A percentile compares a stretch with the other conserved stretches of the same genome.
These are phyloP conservation scores for Coemansia erecta DNA, from an alignment of 192 early-diverging fungal species.

Conservation along the genomic window DNA sequence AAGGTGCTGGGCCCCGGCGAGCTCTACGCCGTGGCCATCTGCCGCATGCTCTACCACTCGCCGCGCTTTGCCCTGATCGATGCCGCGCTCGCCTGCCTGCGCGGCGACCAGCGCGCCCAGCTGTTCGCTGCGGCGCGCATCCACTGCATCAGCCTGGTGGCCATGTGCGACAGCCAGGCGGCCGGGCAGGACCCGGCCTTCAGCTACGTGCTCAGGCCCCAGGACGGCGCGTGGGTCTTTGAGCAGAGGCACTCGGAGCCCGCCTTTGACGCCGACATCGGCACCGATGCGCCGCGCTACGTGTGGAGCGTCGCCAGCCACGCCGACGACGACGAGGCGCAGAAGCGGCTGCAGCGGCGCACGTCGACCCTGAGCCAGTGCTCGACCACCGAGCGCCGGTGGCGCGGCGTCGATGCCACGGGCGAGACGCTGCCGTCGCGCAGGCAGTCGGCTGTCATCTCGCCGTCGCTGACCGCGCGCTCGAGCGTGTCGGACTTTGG, in stretches of 20 bases:
- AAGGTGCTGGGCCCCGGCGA: conserved; percentile 30
- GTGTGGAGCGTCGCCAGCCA: neutral
- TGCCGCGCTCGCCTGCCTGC: conserved; percentile 15
- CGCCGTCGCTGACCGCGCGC: conserved; percentile 34
- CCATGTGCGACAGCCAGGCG: conserved; percentile 20
- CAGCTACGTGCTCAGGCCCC: no score
- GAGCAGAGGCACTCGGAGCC: neutral
- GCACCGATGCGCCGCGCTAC: neutral
- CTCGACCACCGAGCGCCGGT: conserved; percentile 50
- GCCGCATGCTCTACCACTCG: conserved; percentile 35
- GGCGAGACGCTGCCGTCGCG: conserved; percentile 15
- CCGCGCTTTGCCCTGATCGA: conserved; percentile 39
- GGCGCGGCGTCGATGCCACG: conserved; percentile 11
- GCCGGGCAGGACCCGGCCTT: conserved; percentile 12
- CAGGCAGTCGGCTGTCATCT: conserved; percentile 31
- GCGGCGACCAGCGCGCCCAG: conserved; percentile 14
- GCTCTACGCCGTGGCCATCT: conserved; percentile 27
- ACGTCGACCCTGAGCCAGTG: conserved; percentile 51
- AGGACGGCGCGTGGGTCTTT: no score
- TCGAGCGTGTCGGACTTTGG: conserved; percentile 46
- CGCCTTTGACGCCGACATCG: conserved; percentile 21
- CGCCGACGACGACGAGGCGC: neutral
- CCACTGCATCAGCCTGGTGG: conserved; percentile 35
- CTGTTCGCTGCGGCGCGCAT: conserved; percentile 24
- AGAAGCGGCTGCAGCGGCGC: conserved; percentile 12